Conservation (phyloP, 2,329 filamentous ascomycete genomes). For the Bertia moriformis region DNA sequence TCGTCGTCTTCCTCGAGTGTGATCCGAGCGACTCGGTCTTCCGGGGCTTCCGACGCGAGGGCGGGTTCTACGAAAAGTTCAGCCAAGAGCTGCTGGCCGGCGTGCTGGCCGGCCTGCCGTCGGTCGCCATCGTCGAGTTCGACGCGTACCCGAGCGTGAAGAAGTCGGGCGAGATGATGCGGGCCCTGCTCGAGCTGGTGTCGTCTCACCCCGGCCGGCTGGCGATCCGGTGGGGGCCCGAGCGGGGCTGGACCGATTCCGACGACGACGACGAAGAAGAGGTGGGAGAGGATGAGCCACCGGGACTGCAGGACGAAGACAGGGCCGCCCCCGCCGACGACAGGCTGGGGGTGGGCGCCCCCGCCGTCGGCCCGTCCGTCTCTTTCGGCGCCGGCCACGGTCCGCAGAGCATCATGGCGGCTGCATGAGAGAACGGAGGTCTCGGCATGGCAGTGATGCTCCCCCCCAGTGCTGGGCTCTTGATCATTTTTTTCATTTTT, state of each 20-base stretch:
- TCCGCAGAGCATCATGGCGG: not conserved
- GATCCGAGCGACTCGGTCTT: conserved; percentile 58
- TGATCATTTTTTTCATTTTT: too few species aligned
- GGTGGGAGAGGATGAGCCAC: not conserved
- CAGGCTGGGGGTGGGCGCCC: not conserved
- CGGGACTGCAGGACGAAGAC: not conserved
- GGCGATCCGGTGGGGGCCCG: conserved; percentile 51
- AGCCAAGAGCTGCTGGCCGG: conserved; percentile 37
- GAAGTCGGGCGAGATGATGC: conserved; percentile 50
- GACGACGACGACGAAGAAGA: conserved; percentile 25
- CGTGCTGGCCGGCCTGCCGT: conserved; percentile 41
- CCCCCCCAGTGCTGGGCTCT: too few species aligned
- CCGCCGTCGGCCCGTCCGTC: not conserved
- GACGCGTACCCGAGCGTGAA: conserved; percentile 55
- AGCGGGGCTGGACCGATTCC: conserved; percentile 52
- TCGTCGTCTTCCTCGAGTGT: conserved; percentile 58
- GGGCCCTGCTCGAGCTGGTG: conserved; percentile 37
- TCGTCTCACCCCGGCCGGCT: conserved; percentile 27
- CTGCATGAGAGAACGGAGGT: too few species aligned
- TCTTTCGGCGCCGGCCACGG: not conserved
- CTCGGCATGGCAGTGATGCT: too few species aligned
- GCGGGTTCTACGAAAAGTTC: conserved; percentile 59
- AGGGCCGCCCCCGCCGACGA: not conserved
- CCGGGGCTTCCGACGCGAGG: conserved; percentile 48
- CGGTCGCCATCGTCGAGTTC: conserved; percentile 45